These are phyloP conservation scores for Monosporascus sp. DNA, from an alignment of 2,329 filamentous ascomycete genomes.

Conservation along the genomic window DNA sequence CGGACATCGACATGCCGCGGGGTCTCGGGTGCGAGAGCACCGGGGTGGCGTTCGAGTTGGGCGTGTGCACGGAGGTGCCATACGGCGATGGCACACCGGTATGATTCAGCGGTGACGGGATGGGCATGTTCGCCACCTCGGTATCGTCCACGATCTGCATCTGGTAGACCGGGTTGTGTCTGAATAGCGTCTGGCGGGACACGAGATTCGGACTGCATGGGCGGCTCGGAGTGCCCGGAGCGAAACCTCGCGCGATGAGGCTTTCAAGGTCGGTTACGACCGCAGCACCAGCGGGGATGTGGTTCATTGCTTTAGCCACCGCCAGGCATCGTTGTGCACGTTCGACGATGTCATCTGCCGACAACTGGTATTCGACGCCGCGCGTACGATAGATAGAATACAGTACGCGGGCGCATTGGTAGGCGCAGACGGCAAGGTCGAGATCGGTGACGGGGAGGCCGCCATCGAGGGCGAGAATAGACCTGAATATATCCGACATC, in stretches of 20 bases:
- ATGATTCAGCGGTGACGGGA: conserved; percentile 23
- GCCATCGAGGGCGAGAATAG: conserved; percentile 45
- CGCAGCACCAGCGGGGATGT: conserved; percentile 44
- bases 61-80: conserved; percentile 19
- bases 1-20: conserved; percentile 19
- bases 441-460: conserved; percentile 48
- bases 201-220: conserved; percentile 16
- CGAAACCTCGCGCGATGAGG: conserved; percentile 42
- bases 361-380: conserved; percentile 37
- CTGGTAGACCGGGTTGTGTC: conserved; percentile 22
- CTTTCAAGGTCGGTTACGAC: conserved; percentile 48
- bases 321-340: conserved; percentile 46
- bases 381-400: conserved; percentile 45
- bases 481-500: conserved; percentile 51
- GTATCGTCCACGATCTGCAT: conserved; percentile 27
- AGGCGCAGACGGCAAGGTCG: conserved; percentile 50
- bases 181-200: conserved; percentile 20
- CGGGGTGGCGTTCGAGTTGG: conserved; percentile 14
- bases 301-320: conserved; percentile 45
- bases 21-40: conserved; percentile 12
- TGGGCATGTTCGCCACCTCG: conserved; percentile 22
- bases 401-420: conserved; percentile 49
- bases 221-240: conserved; percentile 25
- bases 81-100: conserved; percentile 16
- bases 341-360: conserved; percentile 41